phyloP scores from a whole-genome alignment of 202 grass and related monocot genomes.

The Alloteropsis angusta region DNA sequence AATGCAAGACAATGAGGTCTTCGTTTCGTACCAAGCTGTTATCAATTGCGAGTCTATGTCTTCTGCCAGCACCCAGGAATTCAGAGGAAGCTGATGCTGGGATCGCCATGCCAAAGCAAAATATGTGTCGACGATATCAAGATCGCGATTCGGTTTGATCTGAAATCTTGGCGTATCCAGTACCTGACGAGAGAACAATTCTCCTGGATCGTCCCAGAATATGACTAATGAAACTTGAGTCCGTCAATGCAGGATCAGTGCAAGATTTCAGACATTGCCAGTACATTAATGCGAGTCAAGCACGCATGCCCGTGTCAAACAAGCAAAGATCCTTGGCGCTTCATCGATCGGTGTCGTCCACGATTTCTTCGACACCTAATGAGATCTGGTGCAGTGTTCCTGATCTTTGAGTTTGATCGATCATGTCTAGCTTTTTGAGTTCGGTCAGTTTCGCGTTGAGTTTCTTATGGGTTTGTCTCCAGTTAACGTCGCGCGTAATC shows the following conservation, averaged over 20 bases:
- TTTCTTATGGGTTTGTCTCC: not conserved
- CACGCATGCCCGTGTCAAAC: constrained; percentile 23
- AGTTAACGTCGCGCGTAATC: not conserved
- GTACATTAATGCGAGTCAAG: not conserved
- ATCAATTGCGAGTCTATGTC: not conserved
- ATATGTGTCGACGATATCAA: not conserved
- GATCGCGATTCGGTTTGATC: constrained; percentile 22
- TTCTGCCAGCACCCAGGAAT: not conserved
- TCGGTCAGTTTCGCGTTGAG: not conserved
- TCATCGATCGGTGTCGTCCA: not conserved
- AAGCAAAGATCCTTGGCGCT: not conserved
- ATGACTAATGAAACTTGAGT: not conserved
- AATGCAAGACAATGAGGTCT: not conserved
- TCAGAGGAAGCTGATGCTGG: not conserved
- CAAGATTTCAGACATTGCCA: not conserved
- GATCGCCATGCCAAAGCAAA: not conserved
- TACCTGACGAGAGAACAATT: constrained; percentile 2
- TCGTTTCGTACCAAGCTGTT: not conserved
- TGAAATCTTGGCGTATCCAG: not conserved
- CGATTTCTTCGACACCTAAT: constrained; percentile 9
- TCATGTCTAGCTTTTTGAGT: not conserved
- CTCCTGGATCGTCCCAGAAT: not conserved
- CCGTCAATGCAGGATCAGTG: constrained; percentile 20
- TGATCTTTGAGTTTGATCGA: constrained; percentile 5
- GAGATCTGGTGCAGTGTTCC: constrained; percentile 11